A percentile compares a stretch with the other conserved stretches of the same genome.
Evolutionary conservation across 2,329 filamentous ascomycete species (phyloP).

Genomic region (Capronia epimyces): DNA sequence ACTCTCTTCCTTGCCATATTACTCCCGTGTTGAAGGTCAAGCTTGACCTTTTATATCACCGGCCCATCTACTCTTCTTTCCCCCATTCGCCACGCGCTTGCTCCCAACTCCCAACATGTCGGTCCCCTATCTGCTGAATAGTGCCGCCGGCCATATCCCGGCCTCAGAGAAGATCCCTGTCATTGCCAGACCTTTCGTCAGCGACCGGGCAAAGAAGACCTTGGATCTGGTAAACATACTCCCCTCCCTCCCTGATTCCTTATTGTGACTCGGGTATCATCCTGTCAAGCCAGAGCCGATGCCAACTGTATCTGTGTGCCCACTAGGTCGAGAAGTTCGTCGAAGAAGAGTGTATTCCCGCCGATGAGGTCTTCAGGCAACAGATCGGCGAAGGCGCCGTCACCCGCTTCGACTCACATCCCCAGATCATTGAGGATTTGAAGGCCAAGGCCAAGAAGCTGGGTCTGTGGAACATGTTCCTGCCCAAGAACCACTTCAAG

Average conservation of each 20-base stretch:
- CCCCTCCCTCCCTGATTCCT: background rate
- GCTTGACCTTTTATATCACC: background rate
- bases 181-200: slow-evolving; percentile 62
- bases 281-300: background rate
- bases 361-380: slow-evolving; percentile 72
- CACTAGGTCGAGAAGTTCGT: slow-evolving; percentile 86
- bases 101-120: too few relatives aligned
- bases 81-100: too few relatives aligned
- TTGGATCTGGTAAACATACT: slow-evolving; percentile 59
- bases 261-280: background rate
- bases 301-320: slow-evolving; percentile 1
- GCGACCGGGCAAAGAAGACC: slow-evolving; percentile 75
- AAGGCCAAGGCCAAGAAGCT: slow-evolving; percentile 77
- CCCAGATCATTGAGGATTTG: slow-evolving; percentile 77
- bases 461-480: slow-evolving; percentile 97
- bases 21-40: too few relatives aligned
- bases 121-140: slow-evolving; percentile 29
- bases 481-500: slow-evolving; percentile 90
- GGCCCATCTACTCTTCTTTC: background rate
- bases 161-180: slow-evolving; percentile 51
- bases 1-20: too few relatives aligned
- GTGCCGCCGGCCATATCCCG: slow-evolving; percentile 40
- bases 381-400: slow-evolving; percentile 62
- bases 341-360: slow-evolving; percentile 86
- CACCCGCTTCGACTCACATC: slow-evolving; percentile 73